Percentiles rank a stretch among this genome's conserved stretches.
phyloP scores from a whole-genome alignment of 192 early-diverging fungal species.

The Backusella tuberculispora region DNA sequence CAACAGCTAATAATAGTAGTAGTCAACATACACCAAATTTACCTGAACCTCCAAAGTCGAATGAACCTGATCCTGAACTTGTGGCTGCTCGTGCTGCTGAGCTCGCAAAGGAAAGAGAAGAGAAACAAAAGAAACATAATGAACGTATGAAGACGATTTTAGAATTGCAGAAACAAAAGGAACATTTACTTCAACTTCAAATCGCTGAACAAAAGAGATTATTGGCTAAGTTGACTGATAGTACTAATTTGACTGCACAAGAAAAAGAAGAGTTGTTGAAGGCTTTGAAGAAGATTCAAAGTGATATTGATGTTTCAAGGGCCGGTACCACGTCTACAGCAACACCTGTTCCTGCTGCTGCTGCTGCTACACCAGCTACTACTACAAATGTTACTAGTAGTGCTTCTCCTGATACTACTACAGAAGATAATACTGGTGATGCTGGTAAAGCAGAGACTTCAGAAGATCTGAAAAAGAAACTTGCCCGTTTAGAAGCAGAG shows the following conservation, averaged over 20 bases:
- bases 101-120: constrained; percentile 49
- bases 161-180: constrained; percentile 63
- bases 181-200: constrained; percentile 58
- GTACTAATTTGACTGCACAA: constrained; percentile 52
- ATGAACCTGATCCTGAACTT: constrained; percentile 45
- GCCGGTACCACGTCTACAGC: not conserved
- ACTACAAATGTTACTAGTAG: constrained; percentile 8
- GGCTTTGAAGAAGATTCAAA: constrained; percentile 49
- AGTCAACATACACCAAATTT: constrained; percentile 4
- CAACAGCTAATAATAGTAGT: constrained; percentile 18
- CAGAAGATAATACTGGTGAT: constrained; percentile 24
- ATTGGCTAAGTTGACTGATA: constrained; percentile 57
- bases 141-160: constrained; percentile 53
- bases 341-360: constrained; percentile 33
- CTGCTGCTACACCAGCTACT: constrained; percentile 23
- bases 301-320: constrained; percentile 45
- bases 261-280: constrained; percentile 54
- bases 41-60: constrained; percentile 28
- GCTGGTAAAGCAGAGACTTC: constrained; percentile 37
- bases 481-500: constrained; percentile 67
- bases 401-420: not conserved
- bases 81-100: constrained; percentile 50
- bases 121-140: constrained; percentile 52
- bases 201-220: constrained; percentile 68
- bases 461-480: constrained; percentile 54